Evolutionary conservation across 352 stramenopile species (phyloP), one percentile per base, ranked within the genome.

Genomic region (Globisporangium alternatum): DNA sequence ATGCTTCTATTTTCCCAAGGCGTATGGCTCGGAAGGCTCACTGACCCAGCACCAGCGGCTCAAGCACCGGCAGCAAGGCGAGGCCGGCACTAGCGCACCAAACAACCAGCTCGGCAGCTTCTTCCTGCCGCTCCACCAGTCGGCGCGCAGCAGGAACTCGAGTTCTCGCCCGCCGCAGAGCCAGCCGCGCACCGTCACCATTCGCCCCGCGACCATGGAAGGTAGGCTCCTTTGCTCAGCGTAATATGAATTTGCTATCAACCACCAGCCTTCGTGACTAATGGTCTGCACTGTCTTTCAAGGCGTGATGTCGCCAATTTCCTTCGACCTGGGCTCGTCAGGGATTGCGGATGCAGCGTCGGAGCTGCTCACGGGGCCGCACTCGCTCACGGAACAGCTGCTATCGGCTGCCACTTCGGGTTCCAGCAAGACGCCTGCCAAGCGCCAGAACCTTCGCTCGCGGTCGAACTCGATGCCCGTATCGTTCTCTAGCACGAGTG

Each of bases 391-490:
- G 9, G 55, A 70, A 17, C 41, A 63, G 48, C 64, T 70, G 6
- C 13, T 53, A n/a, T 8, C 47, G 12, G 44, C 21, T 45, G 30
- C 52, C 5, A 10, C 21, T 15, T 56, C 51, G 2, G 22, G 9
- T 8, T 44, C 31, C 41, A 48, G 5, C n/a, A 28, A 39, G 31
- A 55, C 54, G 35, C 33, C 57, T 13, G 51, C 61, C 0, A 62
- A 75, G 21, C 76, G 76, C 5, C 62, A 68, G 31, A 77, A 83
- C 19, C 43, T 86, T 37, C 77, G 85, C 7, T 80, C 78, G 13
- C 76, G 85, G 2, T 94, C 85, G 31, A 92, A 94, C 52, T 94
- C 85, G 37, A 88, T 92, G 74, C 85, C 85, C 0, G 73, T 91
- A 7, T 75, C 73, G 0, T 75, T 78, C 51, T 67, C 73, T 15